A percentile compares a stretch with the other conserved stretches of the same genome.
These are phyloP conservation scores for Bruguiera gymnorhiza DNA, from an alignment of 345 rosid species.

Conservation along the genomic window DNA sequence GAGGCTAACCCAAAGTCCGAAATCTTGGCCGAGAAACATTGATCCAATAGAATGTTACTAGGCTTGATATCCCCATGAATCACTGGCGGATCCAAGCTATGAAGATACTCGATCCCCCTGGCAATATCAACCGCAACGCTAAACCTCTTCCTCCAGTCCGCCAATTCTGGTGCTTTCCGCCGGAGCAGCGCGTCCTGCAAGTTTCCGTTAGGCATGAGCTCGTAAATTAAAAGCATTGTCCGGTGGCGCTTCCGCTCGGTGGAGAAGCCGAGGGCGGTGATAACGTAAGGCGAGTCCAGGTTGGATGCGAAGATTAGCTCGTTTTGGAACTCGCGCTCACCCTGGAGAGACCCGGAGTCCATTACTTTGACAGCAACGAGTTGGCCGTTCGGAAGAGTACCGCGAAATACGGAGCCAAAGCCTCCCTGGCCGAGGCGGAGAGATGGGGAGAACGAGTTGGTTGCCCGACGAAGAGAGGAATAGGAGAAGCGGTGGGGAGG, in stretches of 20 bases:
- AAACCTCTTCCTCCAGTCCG: constrained; percentile 62
- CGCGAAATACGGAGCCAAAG: constrained; percentile 85
- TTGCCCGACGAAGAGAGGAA: constrained; percentile 71
- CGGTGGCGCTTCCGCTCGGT: constrained; percentile 58
- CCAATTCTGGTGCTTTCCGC: constrained; percentile 59
- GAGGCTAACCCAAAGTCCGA: constrained; percentile 91
- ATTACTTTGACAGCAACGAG: constrained; percentile 76
- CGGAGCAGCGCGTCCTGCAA: constrained; percentile 82
- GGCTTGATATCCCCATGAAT: constrained; percentile 92
- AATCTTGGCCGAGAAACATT: constrained; percentile 58
- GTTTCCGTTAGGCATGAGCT: constrained; percentile 80
- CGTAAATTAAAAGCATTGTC: constrained; percentile 67
- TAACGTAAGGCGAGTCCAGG: constrained; percentile 51
- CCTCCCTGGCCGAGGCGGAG: constrained; percentile 93
- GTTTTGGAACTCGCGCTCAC: constrained; percentile 93
- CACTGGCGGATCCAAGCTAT: constrained; percentile 62
- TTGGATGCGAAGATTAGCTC: constrained; percentile 76
- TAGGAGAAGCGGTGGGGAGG: constrained; percentile 70
- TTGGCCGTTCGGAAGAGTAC: constrained; percentile 38
- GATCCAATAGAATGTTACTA: constrained; percentile 74
- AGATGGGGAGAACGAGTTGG: constrained; percentile 64
- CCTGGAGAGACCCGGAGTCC: constrained; percentile 92
- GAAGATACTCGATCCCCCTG: constrained; percentile 67
- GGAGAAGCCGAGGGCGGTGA: constrained; percentile 79
- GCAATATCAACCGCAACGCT: constrained; percentile 59